phyloP scores from a whole-genome alignment of 2,329 filamentous ascomycete species.

The Stylonectria norvegica region DNA sequence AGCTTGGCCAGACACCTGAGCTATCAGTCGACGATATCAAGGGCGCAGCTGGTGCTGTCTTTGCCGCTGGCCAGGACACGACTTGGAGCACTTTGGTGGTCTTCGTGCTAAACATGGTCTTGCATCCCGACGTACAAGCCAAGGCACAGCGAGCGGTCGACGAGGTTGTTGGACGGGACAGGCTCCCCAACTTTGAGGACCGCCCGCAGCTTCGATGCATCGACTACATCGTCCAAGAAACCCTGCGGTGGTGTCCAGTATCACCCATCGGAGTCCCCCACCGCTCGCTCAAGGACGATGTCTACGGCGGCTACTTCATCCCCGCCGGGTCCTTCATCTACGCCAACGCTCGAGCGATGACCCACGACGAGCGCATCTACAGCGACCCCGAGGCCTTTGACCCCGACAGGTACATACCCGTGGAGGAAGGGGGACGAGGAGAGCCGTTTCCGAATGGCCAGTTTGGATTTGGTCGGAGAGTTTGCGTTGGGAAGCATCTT shows the following conservation, averaged over 20 bases:
- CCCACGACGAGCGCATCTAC: slow-evolving; percentile 40
- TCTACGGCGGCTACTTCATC: slow-evolving; percentile 55
- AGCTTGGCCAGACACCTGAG: slow-evolving; percentile 29
- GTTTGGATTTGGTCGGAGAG: slow-evolving; percentile 52
- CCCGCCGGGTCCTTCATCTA: slow-evolving; percentile 49
- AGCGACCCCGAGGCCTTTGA: slow-evolving; percentile 41
- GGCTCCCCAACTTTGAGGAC: slow-evolving; percentile 47
- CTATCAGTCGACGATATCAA: slow-evolving; percentile 44
- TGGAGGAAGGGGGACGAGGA: slow-evolving; percentile 35
- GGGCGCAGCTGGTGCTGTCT: slow-evolving; percentile 47
- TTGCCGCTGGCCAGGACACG: slow-evolving; percentile 45
- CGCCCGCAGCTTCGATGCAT: slow-evolving; percentile 41
- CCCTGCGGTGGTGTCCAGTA: slow-evolving; percentile 42
- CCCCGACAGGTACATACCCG: slow-evolving; percentile 41
- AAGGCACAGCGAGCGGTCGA: slow-evolving; percentile 49
- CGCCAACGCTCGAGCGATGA: slow-evolving; percentile 45
- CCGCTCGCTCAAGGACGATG: slow-evolving; percentile 50
- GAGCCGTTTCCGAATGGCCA: slow-evolving; percentile 46
- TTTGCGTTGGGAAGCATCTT: slow-evolving; percentile 49
- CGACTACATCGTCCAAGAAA: slow-evolving; percentile 46
- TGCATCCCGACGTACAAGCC: slow-evolving; percentile 41
- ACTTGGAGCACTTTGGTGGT: slow-evolving; percentile 42
- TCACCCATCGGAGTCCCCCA: slow-evolving; percentile 54
- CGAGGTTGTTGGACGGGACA: slow-evolving; percentile 40
- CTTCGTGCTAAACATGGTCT: slow-evolving; percentile 44